Conservation (phyloP, 1,284 basidiomycete genomes). For the Termitomyces sp. region DNA sequence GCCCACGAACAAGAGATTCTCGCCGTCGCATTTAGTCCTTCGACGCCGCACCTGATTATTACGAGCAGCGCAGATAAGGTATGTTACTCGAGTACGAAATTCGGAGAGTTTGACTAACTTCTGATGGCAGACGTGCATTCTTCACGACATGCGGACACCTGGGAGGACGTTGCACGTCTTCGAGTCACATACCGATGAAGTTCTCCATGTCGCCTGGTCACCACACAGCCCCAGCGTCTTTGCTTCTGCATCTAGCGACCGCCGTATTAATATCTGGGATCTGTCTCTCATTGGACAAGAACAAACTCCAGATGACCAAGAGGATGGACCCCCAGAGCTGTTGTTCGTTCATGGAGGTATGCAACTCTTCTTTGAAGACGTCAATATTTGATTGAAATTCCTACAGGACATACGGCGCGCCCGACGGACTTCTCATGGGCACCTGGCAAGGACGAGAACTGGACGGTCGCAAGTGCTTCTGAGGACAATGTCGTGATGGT, state of each 20-base stretch:
- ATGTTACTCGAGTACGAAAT: constrained; percentile 7
- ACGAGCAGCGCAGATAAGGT: constrained; percentile 96
- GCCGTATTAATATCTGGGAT: constrained; percentile 96
- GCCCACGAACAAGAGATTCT: constrained; percentile 93
- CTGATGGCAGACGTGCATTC: constrained; percentile 67
- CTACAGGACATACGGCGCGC: constrained; percentile 68
- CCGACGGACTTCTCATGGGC: constrained; percentile 86
- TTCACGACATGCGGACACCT: constrained; percentile 87
- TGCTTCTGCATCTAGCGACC: constrained; percentile 88
- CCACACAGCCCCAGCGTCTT: constrained; percentile 90
- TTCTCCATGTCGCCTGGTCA: constrained; percentile 93
- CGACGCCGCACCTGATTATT: constrained; percentile 77
- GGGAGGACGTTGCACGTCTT: constrained; percentile 86
- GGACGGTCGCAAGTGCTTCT: constrained; percentile 74
- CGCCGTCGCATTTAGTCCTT: constrained; percentile 86
- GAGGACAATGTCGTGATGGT: constrained; percentile 88
- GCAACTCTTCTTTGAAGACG: constrained; percentile 11
- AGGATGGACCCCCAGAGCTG: constrained; percentile 94
- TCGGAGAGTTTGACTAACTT: neutral
- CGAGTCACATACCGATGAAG: constrained; percentile 92
- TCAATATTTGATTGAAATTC: neutral
- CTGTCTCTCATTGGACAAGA: constrained; percentile 89
- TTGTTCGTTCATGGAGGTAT: constrained; percentile 88
- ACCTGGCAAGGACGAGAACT: constrained; percentile 67
- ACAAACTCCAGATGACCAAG: constrained; percentile 96